Base-by-base conservation (phyloP, 2,329 filamentous ascomycete species). In the Aspergillus sp. region DNA sequence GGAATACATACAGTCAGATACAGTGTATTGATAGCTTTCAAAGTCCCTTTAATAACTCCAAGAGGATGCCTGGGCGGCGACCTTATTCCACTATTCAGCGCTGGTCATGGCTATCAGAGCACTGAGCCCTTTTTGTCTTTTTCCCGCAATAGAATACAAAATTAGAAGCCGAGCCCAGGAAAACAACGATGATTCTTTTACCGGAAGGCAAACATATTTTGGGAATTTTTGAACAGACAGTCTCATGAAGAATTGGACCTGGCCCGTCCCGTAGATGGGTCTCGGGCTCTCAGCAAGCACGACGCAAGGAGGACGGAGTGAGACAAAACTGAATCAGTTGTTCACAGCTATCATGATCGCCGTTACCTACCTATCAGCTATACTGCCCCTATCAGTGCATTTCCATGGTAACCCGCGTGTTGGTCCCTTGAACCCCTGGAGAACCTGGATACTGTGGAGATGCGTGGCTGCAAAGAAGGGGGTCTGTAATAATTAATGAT, bases 1-100 rank as follows among this genome's bases (percentile, higher is more conserved):
- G 1, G 54, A 39, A 33, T 51, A 27, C 2, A 44, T 51, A 37
- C 52, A 45, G 7, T 54, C 31, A 23, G 52, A 54, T 54, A 60
- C 55, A 2, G 19, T n/a, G 2, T 57, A 45, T n/a, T 57, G 54
- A 7, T 55, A 55, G 35, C 27, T 7, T 17, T 60, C 54, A 19
- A 57, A 33, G 2, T 33, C 44, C 5, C 52, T 21, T 15, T 31
- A 31, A 15, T 19, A 5, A 46, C 11, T 15, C 12, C 8, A 7
- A 27, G 23, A 11, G 6, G 43, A 4, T 23, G 21, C 23, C 21
- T 6, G 15, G 7, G 15, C 23, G 23, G 44, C 44, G 23, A n/a
- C 15, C 17, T 27, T 45, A 15, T 14, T 15, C 12, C 19, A 2
- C 43, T 27, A 21, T 21, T 46, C 15, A 23, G 14, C 24, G 14